Conservation (phyloP, 129 eudicot genomes). For the Gnaphalium uliginosum region DNA sequence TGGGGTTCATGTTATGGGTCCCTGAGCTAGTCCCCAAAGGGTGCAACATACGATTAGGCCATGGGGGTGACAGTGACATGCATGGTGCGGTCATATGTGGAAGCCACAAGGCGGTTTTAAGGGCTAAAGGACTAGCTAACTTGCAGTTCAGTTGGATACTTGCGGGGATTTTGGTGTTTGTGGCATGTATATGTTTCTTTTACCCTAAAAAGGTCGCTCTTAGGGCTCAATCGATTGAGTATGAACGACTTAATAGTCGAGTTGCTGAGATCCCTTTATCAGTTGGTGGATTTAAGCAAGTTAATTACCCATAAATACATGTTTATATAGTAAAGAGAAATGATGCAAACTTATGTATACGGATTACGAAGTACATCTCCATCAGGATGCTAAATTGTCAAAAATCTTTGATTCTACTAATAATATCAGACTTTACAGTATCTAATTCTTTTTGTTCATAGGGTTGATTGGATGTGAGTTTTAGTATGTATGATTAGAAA, state of each 20-base stretch:
- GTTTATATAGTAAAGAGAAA: background rate
- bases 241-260: slow-evolving; percentile 58
- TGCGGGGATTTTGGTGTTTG: slow-evolving; percentile 54
- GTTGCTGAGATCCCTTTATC: slow-evolving; percentile 47
- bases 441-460: background rate
- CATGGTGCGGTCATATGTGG: slow-evolving; percentile 70
- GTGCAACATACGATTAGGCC: slow-evolving; percentile 43
- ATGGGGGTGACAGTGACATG: slow-evolving; percentile 36
- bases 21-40: slow-evolving; percentile 67
- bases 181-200: slow-evolving; percentile 40
- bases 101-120: slow-evolving; percentile 52
- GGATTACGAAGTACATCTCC: background rate
- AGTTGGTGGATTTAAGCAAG: slow-evolving; percentile 50
- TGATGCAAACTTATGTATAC: slow-evolving; percentile 18
- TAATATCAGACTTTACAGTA: slow-evolving; percentile 1
- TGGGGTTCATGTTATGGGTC: slow-evolving; percentile 80
- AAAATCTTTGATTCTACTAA: slow-evolving; percentile 21
- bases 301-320: slow-evolving; percentile 33
- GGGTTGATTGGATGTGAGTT: background rate
- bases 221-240: slow-evolving; percentile 41
- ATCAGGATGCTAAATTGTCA: slow-evolving; percentile 9
- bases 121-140: slow-evolving; percentile 77
- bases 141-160: slow-evolving; percentile 91
- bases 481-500: background rate
- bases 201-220: slow-evolving; percentile 34